phyloP scores from a whole-genome alignment of 2,329 filamentous ascomycete species.

The Venturia carpophila region DNA sequence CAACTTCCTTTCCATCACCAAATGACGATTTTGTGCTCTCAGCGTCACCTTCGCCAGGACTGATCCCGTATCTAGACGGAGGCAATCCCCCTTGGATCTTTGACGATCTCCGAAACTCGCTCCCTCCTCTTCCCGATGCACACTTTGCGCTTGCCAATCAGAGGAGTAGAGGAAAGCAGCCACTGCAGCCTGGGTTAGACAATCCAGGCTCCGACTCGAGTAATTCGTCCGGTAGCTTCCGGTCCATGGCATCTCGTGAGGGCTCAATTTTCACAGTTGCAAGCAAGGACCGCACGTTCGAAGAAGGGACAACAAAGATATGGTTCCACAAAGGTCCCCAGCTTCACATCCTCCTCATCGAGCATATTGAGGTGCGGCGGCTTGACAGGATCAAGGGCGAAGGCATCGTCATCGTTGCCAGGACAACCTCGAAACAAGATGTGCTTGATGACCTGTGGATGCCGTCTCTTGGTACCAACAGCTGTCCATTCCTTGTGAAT shows the following conservation, averaged over 20 bases:
- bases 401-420: slow-evolving; percentile 13
- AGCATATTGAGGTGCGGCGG: slow-evolving; percentile 16
- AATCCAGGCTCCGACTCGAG: background rate
- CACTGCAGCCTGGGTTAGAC: background rate
- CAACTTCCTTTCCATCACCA: background rate
- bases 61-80: background rate
- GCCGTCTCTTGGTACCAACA: slow-evolving; percentile 10
- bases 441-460: slow-evolving; percentile 18
- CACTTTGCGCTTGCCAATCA: background rate
- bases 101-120: slow-evolving; percentile 9
- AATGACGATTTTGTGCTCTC: background rate
- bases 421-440: slow-evolving; percentile 11
- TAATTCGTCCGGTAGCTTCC: slow-evolving; percentile 16
- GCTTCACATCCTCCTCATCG: slow-evolving; percentile 3
- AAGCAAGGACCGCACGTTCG: slow-evolving; percentile 9
- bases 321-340: slow-evolving; percentile 15
- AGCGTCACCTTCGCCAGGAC: background rate
- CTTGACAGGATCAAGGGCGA: background rate
- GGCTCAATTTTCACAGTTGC: slow-evolving; percentile 15
- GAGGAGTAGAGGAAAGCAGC: background rate
- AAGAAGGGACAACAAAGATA: slow-evolving; percentile 7
- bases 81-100: slow-evolving; percentile 1
- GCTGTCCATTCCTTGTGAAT: slow-evolving; percentile 17
- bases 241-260: slow-evolving; percentile 14
- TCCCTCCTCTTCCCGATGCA: background rate